Percentiles rank a stretch among this genome's conserved stretches.
Evolutionary conservation across 2,329 filamentous ascomycete species (phyloP).

Genomic region (Sarocladium strictum): DNA sequence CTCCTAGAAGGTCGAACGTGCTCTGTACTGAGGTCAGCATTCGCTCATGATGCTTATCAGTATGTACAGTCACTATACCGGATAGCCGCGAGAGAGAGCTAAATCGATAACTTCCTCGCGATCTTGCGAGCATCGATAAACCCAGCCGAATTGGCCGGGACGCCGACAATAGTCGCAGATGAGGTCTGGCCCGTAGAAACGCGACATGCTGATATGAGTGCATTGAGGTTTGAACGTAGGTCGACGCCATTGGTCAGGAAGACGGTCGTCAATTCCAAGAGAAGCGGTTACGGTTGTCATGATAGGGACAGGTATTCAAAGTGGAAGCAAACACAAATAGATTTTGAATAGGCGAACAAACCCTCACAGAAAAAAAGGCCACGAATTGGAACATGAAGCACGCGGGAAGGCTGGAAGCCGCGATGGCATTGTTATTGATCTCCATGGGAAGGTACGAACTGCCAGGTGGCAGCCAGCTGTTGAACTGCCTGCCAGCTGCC

Average conservation of each 20-base stretch:
- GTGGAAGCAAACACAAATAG: too few relatives aligned
- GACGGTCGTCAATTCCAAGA: not conserved
- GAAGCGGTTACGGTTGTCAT: not conserved
- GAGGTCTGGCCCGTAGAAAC: slow-evolving; percentile 49
- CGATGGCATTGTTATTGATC: not conserved
- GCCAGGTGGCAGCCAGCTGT: not conserved
- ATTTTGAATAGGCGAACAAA: too few relatives aligned
- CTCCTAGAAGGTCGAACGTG: slow-evolving; percentile 30
- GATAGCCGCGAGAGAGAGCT: slow-evolving; percentile 18
- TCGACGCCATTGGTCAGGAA: not conserved
- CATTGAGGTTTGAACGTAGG: slow-evolving; percentile 36
- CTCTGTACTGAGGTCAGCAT: slow-evolving; percentile 15
- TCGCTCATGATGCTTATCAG: not conserved
- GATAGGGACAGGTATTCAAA: too few relatives aligned
- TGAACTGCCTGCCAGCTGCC: not conserved
- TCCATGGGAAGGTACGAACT: not conserved
- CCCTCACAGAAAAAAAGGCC: not conserved
- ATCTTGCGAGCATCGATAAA: slow-evolving; percentile 70
- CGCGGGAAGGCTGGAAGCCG: not conserved
- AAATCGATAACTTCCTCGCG: slow-evolving; percentile 35
- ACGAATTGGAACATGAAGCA: not conserved
- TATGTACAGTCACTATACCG: slow-evolving; percentile 3
- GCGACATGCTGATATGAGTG: slow-evolving; percentile 63
- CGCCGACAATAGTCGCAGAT: slow-evolving; percentile 54
- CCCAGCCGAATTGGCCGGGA: slow-evolving; percentile 57